Conservation (phyloP, 352 stramenopile genomes). For the Globisporangium rhizosaccharum region DNA sequence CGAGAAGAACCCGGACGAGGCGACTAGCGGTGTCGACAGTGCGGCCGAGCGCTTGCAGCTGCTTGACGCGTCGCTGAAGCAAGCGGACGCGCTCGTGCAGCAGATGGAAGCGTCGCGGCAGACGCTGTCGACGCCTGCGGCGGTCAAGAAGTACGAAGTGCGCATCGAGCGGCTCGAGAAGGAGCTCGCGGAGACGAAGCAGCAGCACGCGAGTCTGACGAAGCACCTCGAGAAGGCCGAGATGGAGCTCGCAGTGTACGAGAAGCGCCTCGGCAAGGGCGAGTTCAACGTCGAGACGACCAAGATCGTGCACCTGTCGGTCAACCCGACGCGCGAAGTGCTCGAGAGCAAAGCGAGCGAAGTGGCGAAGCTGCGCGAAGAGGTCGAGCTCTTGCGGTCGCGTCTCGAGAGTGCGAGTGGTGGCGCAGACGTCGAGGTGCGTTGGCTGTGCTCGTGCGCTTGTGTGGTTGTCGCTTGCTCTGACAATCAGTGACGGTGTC, state of each 20-base stretch:
- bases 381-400: slow-evolving; percentile 47
- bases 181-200: slow-evolving; percentile 30
- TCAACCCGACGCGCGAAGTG: slow-evolving; percentile 75
- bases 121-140: slow-evolving; percentile 29
- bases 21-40: slow-evolving; percentile 18
- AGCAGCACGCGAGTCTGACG: slow-evolving; percentile 38
- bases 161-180: slow-evolving; percentile 49
- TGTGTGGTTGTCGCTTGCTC: background rate
- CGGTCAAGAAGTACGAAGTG: slow-evolving; percentile 37
- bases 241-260: slow-evolving; percentile 52
- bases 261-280: slow-evolving; percentile 67
- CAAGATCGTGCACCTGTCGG: slow-evolving; percentile 84
- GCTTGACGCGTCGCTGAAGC: slow-evolving; percentile 41
- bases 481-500: background rate
- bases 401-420: slow-evolving; percentile 34
- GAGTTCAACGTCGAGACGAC: slow-evolving; percentile 79
- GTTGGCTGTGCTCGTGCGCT: slow-evolving; percentile 1
- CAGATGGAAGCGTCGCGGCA: slow-evolving; percentile 31
- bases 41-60: slow-evolving; percentile 29
- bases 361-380: slow-evolving; percentile 36
- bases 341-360: slow-evolving; percentile 41
- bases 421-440: slow-evolving; percentile 26
- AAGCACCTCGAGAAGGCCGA: slow-evolving; percentile 67
- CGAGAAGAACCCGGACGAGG: slow-evolving; percentile 40
- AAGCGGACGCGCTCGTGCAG: slow-evolving; percentile 44